Evolutionary conservation across 192 early-diverging fungal species (phyloP).

Genomic region (Rhizoclosmatium sp.): DNA sequence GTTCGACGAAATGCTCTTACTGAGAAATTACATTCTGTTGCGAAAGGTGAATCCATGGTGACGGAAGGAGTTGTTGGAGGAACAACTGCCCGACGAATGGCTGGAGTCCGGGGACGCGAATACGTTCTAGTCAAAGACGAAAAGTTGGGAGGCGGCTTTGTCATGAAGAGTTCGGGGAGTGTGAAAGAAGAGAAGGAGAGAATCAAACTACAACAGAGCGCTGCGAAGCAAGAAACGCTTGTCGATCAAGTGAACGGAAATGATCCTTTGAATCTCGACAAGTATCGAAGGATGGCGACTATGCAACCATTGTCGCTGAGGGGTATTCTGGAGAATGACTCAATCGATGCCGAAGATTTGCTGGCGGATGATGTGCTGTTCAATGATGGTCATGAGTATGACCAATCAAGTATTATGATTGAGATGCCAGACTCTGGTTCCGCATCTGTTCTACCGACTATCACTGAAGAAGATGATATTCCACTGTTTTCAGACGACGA

Average conservation of each 20-base stretch:
- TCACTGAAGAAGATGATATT: no score
- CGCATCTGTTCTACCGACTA: no score
- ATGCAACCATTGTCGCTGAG: no score
- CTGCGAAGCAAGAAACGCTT: no score
- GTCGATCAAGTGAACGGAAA: no score
- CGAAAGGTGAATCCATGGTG: slow-evolving; percentile 31
- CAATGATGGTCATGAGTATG: neutral
- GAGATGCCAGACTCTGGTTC: no score
- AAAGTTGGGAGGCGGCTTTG: slow-evolving; percentile 68
- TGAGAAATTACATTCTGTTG: slow-evolving; percentile 66
- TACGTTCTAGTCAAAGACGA: slow-evolving; percentile 88
- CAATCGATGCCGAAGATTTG: slow-evolving; percentile 31
- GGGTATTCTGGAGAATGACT: slow-evolving; percentile 20
- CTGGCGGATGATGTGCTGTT: neutral
- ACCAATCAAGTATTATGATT: no score
- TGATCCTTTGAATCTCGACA: no score
- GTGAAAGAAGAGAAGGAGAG: slow-evolving; percentile 30
- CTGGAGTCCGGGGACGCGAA: slow-evolving; percentile 79
- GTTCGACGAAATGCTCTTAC: slow-evolving; percentile 86
- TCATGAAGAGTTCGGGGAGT: slow-evolving; percentile 41
- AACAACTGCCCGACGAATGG: slow-evolving; percentile 64
- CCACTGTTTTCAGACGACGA: no score
- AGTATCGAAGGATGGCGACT: no score
- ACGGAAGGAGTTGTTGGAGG: slow-evolving; percentile 37
- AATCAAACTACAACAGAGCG: no score